Evolutionary conservation across 2,329 filamentous ascomycete genomes (phyloP), one percentile per base, ranked within the genome.

Genomic region (Botrytis byssoidea): DNA sequence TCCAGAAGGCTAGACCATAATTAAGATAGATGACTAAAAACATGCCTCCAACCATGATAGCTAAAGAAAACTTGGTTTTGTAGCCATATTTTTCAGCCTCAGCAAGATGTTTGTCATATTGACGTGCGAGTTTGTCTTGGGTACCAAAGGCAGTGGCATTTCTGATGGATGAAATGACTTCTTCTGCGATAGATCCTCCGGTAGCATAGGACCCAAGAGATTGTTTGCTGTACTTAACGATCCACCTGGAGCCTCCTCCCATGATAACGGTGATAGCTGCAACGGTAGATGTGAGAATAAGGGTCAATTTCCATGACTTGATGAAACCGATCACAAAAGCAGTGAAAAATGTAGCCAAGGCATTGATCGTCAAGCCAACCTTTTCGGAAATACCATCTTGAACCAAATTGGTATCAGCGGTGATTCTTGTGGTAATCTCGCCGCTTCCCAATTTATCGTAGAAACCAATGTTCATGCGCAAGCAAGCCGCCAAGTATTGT

Each of bases 321-420:
- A 95, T 83, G 81, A 97, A 98, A 18, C 92, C 94, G 77, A 99
- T 95, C 73, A 98, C 85, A 77, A 97, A 97, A 25, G 94, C 94
- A 0, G 95, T 91, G 72, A 97, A 84, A 80, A 98, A 98, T 14
- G 93, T 95, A 1, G 94, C 90, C 6, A 94, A 68, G 20, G 93
- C 93, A 22, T 90, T 89, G 73, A 97, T 81, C 0, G 93, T 94
- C 76, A 97, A 84, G 22, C 90, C 90, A 63, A 97, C 88, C 84
- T 97, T 97, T 82, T 97, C 93, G 0, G 93, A 97, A 64, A 99
- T 94, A 73, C 94, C 95, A 77, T 97, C 95, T 82, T 98, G 95
- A 72, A 98, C 91, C 71, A 97, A 85, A 79, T 97, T 98, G 63
- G 94, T 97, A 82, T 98, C 95, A 18, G 95, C 92, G 0, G 95